A percentile compares a stretch with the other conserved stretches of the same genome.
These are phyloP conservation scores for Metschnikowia dekortorum DNA, from an alignment of 805 yeast genomes.

Conservation along the genomic window DNA sequence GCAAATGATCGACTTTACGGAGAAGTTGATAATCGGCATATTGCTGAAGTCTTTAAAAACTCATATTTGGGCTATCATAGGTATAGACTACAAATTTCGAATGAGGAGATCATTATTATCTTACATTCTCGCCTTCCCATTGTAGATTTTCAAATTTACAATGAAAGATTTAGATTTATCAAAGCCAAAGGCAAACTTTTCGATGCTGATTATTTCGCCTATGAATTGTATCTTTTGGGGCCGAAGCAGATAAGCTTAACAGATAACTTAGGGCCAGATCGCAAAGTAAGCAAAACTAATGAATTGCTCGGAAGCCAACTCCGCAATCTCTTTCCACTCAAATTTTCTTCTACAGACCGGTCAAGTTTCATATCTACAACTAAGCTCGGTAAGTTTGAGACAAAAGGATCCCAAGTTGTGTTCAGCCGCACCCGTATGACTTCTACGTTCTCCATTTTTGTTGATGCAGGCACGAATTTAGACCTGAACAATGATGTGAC, in stretches of 20 bases:
- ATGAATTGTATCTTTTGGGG: conserved; percentile 9
- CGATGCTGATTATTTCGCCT: conserved; percentile 5
- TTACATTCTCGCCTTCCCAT: conserved; percentile 10
- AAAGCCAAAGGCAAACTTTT: conserved; percentile 1
- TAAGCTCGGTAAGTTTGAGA: conserved; percentile 9
- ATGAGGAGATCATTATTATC: conserved; percentile 7
- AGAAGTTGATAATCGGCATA: conserved; percentile 8
- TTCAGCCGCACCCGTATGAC: conserved; percentile 12
- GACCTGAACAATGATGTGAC: conserved; percentile 10
- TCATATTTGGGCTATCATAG: conserved; percentile 9
- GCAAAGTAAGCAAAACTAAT: conserved; percentile 9
- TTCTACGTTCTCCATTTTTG: conserved; percentile 6
- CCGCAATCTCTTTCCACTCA: conserved; percentile 4
- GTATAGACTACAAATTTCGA: conserved; percentile 8
- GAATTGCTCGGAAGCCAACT: conserved; percentile 7
- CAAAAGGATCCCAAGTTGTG: conserved; percentile 5
- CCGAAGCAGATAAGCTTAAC: conserved; percentile 8
- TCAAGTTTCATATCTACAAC: conserved; percentile 5
- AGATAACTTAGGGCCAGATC: conserved; percentile 9
- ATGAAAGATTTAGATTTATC: conserved; percentile 10
- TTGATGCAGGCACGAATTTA: conserved; percentile 3
- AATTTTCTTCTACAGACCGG: conserved; percentile 1
- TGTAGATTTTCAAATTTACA: conserved; percentile 9
- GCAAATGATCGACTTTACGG: conserved; percentile 10
- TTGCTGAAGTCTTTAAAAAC: conserved; percentile 10